These are phyloP conservation scores for Sclerotinia nivalis DNA, from an alignment of 2,329 filamentous ascomycete genomes.

Conservation along the genomic window DNA sequence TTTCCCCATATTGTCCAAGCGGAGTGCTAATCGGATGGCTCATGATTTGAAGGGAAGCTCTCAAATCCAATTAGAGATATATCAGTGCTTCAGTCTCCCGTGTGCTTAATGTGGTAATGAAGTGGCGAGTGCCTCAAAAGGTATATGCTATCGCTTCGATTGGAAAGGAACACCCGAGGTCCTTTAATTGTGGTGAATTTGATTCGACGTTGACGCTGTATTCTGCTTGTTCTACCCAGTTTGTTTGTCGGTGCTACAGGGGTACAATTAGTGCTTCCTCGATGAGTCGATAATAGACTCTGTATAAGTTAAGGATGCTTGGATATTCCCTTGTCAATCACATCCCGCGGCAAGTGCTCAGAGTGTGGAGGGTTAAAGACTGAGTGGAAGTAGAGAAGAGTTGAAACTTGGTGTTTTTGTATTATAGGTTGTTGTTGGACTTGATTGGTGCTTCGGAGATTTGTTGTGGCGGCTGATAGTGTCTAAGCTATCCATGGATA, in stretches of 20 bases:
- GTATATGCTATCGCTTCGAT: neutral
- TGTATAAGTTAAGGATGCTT: neutral
- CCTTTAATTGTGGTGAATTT: neutral
- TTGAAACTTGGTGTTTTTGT: constrained; percentile 14
- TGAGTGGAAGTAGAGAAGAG: neutral
- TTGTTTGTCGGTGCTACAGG: constrained; percentile 3
- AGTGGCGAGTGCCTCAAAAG: constrained; percentile 5
- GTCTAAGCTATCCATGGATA: neutral
- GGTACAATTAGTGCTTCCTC: neutral
- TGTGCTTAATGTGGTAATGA: neutral
- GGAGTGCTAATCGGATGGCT: neutral
- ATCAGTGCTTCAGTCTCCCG: constrained; percentile 11
- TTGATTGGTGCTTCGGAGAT: constrained; percentile 19
- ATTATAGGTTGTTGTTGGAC: neutral
- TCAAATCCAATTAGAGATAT: constrained; percentile 9
- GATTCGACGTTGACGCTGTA: constrained; percentile 7
- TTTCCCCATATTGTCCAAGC: constrained; percentile 13
- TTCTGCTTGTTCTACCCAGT: neutral
- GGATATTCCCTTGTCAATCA: neutral
- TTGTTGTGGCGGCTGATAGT: constrained; percentile 17
- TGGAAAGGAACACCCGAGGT: neutral
- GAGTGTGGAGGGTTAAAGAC: constrained; percentile 12
- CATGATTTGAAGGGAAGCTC: constrained; percentile 5
- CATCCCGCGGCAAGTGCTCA: neutral
- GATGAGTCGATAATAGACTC: neutral